phyloP scores from a whole-genome alignment of 2,329 filamentous ascomycete genomes.

The Trichothecium sympodiale region DNA sequence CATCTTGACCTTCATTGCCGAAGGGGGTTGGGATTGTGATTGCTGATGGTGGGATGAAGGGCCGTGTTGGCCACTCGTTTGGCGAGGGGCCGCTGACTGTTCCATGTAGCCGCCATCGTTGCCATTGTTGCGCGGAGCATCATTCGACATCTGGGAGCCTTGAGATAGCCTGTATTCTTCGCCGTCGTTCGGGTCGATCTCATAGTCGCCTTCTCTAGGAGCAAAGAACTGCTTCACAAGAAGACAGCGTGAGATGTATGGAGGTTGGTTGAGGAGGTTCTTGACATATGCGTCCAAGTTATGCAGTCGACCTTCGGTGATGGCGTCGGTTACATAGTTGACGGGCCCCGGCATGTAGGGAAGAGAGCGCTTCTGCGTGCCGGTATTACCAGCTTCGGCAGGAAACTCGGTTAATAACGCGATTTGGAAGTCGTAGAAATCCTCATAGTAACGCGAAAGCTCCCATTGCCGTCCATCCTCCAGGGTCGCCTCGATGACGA shows the following conservation, averaged over 20 bases:
- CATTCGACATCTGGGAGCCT: constrained; percentile 54
- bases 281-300: constrained; percentile 95
- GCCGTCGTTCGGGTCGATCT: constrained; percentile 67
- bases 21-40: constrained; percentile 22
- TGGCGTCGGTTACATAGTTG: constrained; percentile 94
- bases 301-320: constrained; percentile 84
- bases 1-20: constrained; percentile 84
- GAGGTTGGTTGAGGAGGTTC: constrained; percentile 71
- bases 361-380: constrained; percentile 65
- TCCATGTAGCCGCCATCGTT: constrained; percentile 45
- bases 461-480: constrained; percentile 91
- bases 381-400: constrained; percentile 80
- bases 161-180: constrained; percentile 70
- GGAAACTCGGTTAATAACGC: constrained; percentile 87
- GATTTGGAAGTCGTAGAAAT: constrained; percentile 99
- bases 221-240: constrained; percentile 86
- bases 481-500: constrained; percentile 83
- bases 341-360: constrained; percentile 98
- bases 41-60: constrained; percentile 7
- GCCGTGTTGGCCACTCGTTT: constrained; percentile 23
- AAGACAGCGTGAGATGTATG: constrained; percentile 73
- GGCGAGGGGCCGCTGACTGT: constrained; percentile 37
- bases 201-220: constrained; percentile 82
- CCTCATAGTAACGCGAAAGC: constrained; percentile 87
- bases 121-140: constrained; percentile 52